Base-by-base conservation (phyloP, 331 rosid species). In the Malus hybrid region DNA sequence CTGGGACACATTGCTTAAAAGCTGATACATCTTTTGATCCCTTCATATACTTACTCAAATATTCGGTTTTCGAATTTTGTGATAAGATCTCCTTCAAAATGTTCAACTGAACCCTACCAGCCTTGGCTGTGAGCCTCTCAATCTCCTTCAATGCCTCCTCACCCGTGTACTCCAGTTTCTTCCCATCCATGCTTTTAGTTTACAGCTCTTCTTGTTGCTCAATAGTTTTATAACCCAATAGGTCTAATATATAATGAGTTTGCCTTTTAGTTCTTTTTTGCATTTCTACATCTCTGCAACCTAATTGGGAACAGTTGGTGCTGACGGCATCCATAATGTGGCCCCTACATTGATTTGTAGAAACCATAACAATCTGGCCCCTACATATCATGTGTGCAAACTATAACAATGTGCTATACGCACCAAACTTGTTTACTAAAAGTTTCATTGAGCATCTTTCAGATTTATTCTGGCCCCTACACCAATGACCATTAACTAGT, bases 81-180 rank as follows among this genome's bases (percentile, higher is more conserved):
- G 71, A 80, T 77, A 93, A 68, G 76, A 93, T 89, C 73, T 86
- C 85, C 80, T 82, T 89, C 80, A 93, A 79, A 52, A 93, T 66
- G 24, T 76, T 76, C 67, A 85, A 88, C 52, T 93, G 98, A 85
- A 88, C 90, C 80, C 69, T 89, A 71, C 68, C 87, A n/a, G 93
- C 91, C 19, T 89, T 86, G 61, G 54, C 71, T 4, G 97, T 93
- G 36, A 93, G 83, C 84, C 84, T 89, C 85, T 89, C 98, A 62
- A 93, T 93, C 90, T 88, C 97, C 77, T 82, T 83, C 52, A 93
- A 80, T 52, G 98, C 98, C 82, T 83, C 88, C 84, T 85, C 88
- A 39, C 98, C 97, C 76, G 87, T 93, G 93, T 91, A 93, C 89
- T 91, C 93, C 54, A 93, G 81, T 76, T 83, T 93, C 84, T 87